phyloP scores from a whole-genome alignment of 1,284 basidiomycete species.

The Tetrapyrgos nigripes region DNA sequence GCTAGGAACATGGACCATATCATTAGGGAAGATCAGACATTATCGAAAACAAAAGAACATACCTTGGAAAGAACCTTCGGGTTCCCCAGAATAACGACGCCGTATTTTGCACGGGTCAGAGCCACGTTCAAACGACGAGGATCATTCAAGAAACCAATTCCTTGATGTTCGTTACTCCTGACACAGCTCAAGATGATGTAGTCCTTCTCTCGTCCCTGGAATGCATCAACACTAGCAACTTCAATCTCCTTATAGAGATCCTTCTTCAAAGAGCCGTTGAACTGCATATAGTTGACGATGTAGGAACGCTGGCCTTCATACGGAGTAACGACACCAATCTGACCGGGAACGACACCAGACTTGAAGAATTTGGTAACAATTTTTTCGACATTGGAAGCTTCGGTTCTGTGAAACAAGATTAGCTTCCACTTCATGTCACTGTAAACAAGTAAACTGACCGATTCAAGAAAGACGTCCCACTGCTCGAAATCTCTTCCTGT shows the following conservation, averaged over 20 bases:
- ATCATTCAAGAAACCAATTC: constrained; percentile 99
- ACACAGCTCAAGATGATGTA: constrained; percentile 99
- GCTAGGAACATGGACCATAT: constrained; percentile 62
- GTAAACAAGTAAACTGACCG: constrained; percentile 60
- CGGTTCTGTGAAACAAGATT: constrained; percentile 68
- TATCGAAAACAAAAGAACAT: constrained; percentile 30
- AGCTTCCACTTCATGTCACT: constrained; percentile 4
- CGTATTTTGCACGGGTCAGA: constrained; percentile 96
- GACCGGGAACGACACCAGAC: constrained; percentile 92
- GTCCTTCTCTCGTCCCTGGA: constrained; percentile 99
- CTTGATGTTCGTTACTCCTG: constrained; percentile 99
- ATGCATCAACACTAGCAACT: constrained; percentile 98
- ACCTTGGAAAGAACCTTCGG: constrained; percentile 99
- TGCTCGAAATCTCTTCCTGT: constrained; percentile 98
- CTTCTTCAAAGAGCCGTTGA: constrained; percentile 97
- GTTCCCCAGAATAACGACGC: constrained; percentile 97
- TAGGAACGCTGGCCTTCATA: constrained; percentile 99
- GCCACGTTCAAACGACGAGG: constrained; percentile 97
- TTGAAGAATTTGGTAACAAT: constrained; percentile 99
- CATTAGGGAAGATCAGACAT: constrained; percentile 14
- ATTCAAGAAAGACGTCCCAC: constrained; percentile 98
- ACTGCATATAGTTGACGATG: constrained; percentile 99
- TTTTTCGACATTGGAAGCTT: constrained; percentile 99
- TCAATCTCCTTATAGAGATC: constrained; percentile 99
- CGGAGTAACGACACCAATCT: constrained; percentile 98